Evolutionary conservation across 805 yeast genomes (phyloP), one percentile per base, ranked within the genome.

Genomic region (Lachancea nothofagi): DNA sequence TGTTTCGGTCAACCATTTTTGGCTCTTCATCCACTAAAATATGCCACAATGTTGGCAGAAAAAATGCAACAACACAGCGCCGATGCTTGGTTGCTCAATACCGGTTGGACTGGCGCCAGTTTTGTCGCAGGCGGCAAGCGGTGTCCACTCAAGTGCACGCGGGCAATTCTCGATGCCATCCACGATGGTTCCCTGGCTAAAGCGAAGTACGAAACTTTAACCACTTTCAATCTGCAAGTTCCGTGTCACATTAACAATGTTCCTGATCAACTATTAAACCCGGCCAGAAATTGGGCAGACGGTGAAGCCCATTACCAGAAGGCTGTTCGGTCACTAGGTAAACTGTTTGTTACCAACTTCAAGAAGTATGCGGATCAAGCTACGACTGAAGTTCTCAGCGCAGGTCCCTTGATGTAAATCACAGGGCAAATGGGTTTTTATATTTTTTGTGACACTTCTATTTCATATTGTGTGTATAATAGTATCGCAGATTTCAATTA

Each of bases 1-100:
- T 90, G 98, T 74, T 90, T 89, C 66, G 98, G 97, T 62, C 97
- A 90, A 74, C 98, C 98, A 49, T 90, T 90, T 83, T 74, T 90
- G 69, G 97, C 90, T 25, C 74, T 90, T 66, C 98, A 90, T 69
- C 98, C 98, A 66, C 90, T 90, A 89, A 83, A 81, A 67, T 90
- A 90, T 67, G 97, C 97, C 33, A 85, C 86, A 67, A 95, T 90
- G 80, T 77, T 90, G 58, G 81, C 95, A 41, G 90, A 86, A 65
- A 90, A 89, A 77, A 93, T 90, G 74, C 67, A 83, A 41, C 63
- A 83, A 63, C 93, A 89, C 72, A 80, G 80, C 54, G 88, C 97
- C 38, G 77, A 78, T 59, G 97, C 98, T 42, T 90, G 96, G 96
- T 77, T 90, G 65, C 77, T 90, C 63, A 90, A 90, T 73, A 90